Evolutionary conservation across 768 basidiomycete species (phyloP).

Genomic region (Kwoniella europaea): DNA sequence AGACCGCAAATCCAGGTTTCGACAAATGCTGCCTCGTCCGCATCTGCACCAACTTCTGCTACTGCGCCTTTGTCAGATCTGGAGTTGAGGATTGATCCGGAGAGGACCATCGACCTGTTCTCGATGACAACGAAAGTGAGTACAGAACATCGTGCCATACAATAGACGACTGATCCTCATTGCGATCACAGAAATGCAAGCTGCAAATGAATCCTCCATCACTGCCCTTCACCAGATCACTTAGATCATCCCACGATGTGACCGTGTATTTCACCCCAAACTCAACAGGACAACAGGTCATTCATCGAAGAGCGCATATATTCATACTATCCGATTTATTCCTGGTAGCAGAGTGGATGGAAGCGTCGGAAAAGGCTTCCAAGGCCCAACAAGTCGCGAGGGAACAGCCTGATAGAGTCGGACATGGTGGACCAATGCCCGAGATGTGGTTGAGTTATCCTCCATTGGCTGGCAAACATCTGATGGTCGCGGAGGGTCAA

Average conservation of each 20-base stretch:
- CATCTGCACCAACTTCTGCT: slow-evolving; percentile 31
- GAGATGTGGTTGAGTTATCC: slow-evolving; percentile 96
- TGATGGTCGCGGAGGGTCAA: slow-evolving; percentile 71
- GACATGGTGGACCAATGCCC: slow-evolving; percentile 63
- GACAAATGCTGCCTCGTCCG: not conserved
- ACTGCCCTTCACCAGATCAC: slow-evolving; percentile 75
- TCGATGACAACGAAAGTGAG: slow-evolving; percentile 89
- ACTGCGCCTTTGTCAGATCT: slow-evolving; percentile 70
- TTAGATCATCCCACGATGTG: slow-evolving; percentile 75
- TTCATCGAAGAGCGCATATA: slow-evolving; percentile 78
- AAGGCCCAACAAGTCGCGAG: slow-evolving; percentile 50
- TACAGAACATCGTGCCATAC: not conserved
- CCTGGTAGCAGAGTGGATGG: slow-evolving; percentile 84
- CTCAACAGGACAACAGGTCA: slow-evolving; percentile 71
- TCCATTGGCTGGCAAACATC: slow-evolving; percentile 90
- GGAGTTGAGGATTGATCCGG: slow-evolving; percentile 76
- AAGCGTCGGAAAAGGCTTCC: slow-evolving; percentile 65
- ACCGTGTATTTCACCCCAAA: slow-evolving; percentile 77
- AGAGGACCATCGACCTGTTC: slow-evolving; percentile 87
- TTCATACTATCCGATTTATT: slow-evolving; percentile 92
- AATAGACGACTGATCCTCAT: slow-evolving; percentile 3
- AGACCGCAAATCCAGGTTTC: slow-evolving; percentile 34
- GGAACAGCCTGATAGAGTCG: slow-evolving; percentile 59
- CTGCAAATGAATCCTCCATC: slow-evolving; percentile 84
- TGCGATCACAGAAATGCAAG: slow-evolving; percentile 71